These are phyloP conservation scores for Marasmius sp. DNA, from an alignment of 1,284 basidiomycete genomes.

Conservation along the genomic window DNA sequence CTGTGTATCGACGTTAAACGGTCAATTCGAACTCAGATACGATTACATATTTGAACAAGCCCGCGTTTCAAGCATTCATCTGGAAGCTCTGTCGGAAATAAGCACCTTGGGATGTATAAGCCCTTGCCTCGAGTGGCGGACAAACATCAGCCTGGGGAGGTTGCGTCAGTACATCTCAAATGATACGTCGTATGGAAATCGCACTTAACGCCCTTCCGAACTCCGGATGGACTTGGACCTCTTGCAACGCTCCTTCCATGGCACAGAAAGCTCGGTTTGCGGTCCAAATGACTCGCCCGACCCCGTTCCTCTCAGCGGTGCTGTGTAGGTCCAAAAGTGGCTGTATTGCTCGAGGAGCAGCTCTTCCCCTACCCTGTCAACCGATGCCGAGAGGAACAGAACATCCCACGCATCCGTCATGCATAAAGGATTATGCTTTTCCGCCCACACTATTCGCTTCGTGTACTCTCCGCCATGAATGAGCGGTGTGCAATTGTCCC, in stretches of 20 bases:
- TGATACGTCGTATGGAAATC: too few species aligned
- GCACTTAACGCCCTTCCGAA: too few species aligned
- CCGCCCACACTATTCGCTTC: background rate
- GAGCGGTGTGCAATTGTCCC: constrained; percentile 3
- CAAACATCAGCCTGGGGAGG: too few species aligned
- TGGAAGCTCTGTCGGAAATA: too few species aligned
- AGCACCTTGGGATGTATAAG: too few species aligned
- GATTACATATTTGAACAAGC: too few species aligned
- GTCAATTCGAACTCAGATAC: too few species aligned
- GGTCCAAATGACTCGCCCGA: background rate
- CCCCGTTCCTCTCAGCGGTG: background rate
- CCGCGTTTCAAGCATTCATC: too few species aligned
- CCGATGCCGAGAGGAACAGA: background rate
- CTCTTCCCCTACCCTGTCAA: constrained; percentile 6
- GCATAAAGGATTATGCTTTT: background rate
- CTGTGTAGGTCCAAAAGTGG: background rate
- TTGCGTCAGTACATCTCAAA: too few species aligned
- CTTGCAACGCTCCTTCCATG: background rate
- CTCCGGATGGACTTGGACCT: too few species aligned
- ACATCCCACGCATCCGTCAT: background rate
- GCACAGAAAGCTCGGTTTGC: background rate
- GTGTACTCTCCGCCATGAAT: constrained; percentile 2
- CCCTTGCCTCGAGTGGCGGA: too few species aligned
- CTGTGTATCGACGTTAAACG: too few species aligned
- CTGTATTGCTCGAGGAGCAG: background rate